Percentiles rank a stretch among this genome's conserved stretches.
Conservation (phyloP, 768 basidiomycete species). For the Hysterangium stoloniferum region DNA sequence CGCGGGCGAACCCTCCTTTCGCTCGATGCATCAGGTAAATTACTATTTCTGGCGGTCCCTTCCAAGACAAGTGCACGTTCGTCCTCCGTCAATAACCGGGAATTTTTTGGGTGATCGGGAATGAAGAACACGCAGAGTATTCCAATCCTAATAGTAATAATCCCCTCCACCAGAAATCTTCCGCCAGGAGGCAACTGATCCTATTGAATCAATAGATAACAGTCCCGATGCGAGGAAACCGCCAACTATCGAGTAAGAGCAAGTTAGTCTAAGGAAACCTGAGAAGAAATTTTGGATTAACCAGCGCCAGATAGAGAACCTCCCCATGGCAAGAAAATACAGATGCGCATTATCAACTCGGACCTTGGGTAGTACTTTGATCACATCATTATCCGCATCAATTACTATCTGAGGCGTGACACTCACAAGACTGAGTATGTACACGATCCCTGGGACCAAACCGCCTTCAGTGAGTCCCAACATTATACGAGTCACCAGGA, state of each 20-base stretch:
- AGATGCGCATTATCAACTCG: conserved; percentile 30
- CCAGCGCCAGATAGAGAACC: conserved; percentile 28
- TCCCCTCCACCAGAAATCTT: conserved; percentile 39
- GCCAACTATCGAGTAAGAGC: conserved; percentile 22
- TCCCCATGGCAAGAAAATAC: conserved; percentile 30
- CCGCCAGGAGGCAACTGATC: conserved; percentile 28
- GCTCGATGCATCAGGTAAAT: conserved; percentile 21
- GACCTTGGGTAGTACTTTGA: conserved; percentile 29
- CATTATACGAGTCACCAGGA: conserved; percentile 33
- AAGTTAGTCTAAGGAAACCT: not conserved
- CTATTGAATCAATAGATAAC: conserved; percentile 24
- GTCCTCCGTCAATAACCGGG: conserved; percentile 27
- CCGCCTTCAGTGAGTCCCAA: conserved; percentile 37
- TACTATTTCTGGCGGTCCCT: conserved; percentile 30
- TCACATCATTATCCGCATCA: not conserved
- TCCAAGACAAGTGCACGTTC: conserved; percentile 30
- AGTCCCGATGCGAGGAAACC: conserved; percentile 33
- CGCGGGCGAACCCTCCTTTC: conserved; percentile 23
- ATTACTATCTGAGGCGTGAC: not conserved
- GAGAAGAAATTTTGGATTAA: conserved; percentile 20
- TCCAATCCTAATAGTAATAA: conserved; percentile 32
- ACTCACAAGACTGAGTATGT: conserved; percentile 31
- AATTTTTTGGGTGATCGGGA: conserved; percentile 29
- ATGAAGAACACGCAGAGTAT: conserved; percentile 29
- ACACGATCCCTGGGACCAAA: conserved; percentile 35